These are phyloP conservation scores for Cryphonectria japonica DNA, from an alignment of 2,329 filamentous ascomycete genomes.

Conservation along the genomic window DNA sequence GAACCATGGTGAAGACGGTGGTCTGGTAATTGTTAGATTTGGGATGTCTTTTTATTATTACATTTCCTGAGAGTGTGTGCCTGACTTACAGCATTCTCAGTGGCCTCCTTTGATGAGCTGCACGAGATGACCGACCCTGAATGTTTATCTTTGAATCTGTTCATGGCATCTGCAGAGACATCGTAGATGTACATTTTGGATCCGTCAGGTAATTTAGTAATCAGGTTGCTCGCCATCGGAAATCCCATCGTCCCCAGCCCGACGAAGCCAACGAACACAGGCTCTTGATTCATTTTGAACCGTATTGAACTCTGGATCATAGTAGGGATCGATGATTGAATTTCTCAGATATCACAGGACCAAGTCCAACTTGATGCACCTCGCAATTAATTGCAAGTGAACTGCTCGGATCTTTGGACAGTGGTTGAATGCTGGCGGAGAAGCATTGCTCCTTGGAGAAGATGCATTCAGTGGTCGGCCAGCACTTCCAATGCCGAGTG, in stretches of 20 bases:
- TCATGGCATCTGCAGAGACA: constrained; percentile 58
- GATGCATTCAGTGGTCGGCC: constrained; percentile 10
- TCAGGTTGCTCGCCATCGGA: constrained; percentile 70
- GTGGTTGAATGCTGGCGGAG: neutral
- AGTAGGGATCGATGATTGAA: neutral
- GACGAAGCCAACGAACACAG: constrained; percentile 49
- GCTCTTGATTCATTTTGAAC: constrained; percentile 10
- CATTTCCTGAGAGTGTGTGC: constrained; percentile 10
- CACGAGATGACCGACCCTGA: constrained; percentile 46
- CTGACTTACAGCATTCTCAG: constrained; percentile 63
- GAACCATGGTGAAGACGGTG: constrained; percentile 67
- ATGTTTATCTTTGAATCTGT: constrained; percentile 58
- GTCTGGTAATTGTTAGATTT: constrained; percentile 46
- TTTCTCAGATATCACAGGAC: neutral
- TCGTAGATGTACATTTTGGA: constrained; percentile 64
- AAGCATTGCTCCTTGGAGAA: neutral
- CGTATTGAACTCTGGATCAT: neutral
- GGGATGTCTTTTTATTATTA: neutral
- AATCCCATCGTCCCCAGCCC: constrained; percentile 56
- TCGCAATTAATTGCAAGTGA: neutral
- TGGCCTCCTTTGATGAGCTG: constrained; percentile 60
- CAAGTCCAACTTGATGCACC: neutral
- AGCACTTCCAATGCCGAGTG: constrained; percentile 22
- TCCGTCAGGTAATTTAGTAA: constrained; percentile 64
- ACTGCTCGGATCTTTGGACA: neutral